A percentile compares a stretch with the other conserved stretches of the same genome.
Evolutionary conservation across 1,139 yeast genomes (phyloP).

Genomic region (Suhomyces anneliseae): DNA sequence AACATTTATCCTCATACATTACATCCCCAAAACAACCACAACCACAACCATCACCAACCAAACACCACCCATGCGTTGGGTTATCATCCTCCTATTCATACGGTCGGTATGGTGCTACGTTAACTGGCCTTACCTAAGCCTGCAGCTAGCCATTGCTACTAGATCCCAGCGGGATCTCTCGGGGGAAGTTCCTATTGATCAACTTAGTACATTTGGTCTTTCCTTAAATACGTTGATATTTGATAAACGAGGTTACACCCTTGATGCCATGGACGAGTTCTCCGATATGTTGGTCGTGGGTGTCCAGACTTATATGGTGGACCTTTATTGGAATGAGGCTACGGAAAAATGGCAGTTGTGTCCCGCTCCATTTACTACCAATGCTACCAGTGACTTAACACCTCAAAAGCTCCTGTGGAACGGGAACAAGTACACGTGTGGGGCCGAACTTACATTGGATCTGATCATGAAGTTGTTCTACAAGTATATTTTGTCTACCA

Average conservation of each 20-base stretch:
- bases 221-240: slow-evolving; percentile 54
- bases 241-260: slow-evolving; percentile 50
- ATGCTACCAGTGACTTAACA: slow-evolving; percentile 22
- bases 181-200: slow-evolving; percentile 55
- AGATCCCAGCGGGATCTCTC: slow-evolving; percentile 73
- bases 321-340: slow-evolving; percentile 64
- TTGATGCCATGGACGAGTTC: slow-evolving; percentile 39
- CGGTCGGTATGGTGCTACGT: neutral
- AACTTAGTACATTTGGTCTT: slow-evolving; percentile 58
- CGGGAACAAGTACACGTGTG: slow-evolving; percentile 34
- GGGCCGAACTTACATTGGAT: slow-evolving; percentile 43
- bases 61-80: neutral
- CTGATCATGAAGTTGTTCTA: slow-evolving; percentile 22
- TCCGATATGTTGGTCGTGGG: slow-evolving; percentile 49
- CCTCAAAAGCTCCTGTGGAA: slow-evolving; percentile 28
- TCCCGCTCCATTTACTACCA: slow-evolving; percentile 49
- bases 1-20: neutral
- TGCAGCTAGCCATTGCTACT: slow-evolving; percentile 31
- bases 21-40: neutral
- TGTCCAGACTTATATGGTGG: slow-evolving; percentile 53
- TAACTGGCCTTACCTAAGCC: slow-evolving; percentile 7
- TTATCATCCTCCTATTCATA: slow-evolving; percentile 2
- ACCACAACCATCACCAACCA: neutral
- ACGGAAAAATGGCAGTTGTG: slow-evolving; percentile 66
- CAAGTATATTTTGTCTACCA: slow-evolving; percentile 45